Evolutionary conservation across 345 rosid genomes (phyloP), one percentile per base, ranked within the genome.

Genomic region (Fremontodendron californicum): DNA sequence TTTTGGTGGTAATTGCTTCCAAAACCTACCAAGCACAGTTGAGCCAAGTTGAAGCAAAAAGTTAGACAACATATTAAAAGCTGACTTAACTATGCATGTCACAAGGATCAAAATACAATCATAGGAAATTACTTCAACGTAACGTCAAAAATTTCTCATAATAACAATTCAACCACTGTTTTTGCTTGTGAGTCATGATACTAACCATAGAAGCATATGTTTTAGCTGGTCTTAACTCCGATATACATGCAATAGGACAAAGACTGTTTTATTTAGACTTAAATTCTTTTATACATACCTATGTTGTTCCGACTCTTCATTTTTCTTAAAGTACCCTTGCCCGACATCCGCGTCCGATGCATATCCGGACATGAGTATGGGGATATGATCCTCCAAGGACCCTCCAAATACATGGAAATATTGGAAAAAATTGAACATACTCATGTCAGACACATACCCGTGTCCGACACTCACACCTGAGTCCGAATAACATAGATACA

Each of bases 1-100:
- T 84, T 63, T 91, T 96, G 1, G 98, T 84, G 2, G 99, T 96
- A 42, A 93, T 86, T 71, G 99, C 97, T 84, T 96, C 99, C 76
- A 96, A 83, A 75, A 93, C 84, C 98, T 92, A 79, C 75, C 63
- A 81, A 25, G 19, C 19, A 80, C n/a, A 69, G 68, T 71, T 75
- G 43, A 23, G 25, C 35, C 16, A 61, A 46, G 58, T 37, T 54
- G 40, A 68, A 68, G 37, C 33, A 77, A 61, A 75, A 33, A 40
- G 5, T 71, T 37, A 33, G 63, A 37, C 37, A 76, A 29, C 48
- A 65, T n/a, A 18, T 35, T 27, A 11, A 12, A 23, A 52, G 5
- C 31, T 27, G 11, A 55, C 29, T 19, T 31, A 76, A 67, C 25
- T 46, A 55, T 42, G 39, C 54, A 54, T 31, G 35, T 51, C n/a